phyloP scores from a whole-genome alignment of 805 yeast genomes.

The Starmerella asiatica region DNA sequence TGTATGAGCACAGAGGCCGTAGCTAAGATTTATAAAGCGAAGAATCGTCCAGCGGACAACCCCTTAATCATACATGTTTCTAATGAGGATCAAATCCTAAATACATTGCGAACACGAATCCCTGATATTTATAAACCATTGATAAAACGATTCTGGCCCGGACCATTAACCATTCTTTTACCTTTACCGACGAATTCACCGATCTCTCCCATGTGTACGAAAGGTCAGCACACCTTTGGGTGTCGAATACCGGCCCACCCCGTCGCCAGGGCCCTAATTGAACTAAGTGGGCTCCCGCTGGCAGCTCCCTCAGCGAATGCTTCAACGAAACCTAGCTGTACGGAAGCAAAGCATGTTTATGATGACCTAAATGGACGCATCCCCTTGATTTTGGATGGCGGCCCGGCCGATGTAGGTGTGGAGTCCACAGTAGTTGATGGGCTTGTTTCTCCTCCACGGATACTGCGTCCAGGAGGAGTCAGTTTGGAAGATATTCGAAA shows the following conservation, averaged over 20 bases:
- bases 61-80: slow-evolving; percentile 87
- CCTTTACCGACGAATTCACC: slow-evolving; percentile 35
- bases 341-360: slow-evolving; percentile 71
- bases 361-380: slow-evolving; percentile 68
- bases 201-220: slow-evolving; percentile 67
- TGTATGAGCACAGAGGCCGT: slow-evolving; percentile 65
- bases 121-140: slow-evolving; percentile 58
- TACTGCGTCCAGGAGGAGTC: slow-evolving; percentile 89
- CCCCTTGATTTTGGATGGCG: slow-evolving; percentile 83
- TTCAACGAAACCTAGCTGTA: slow-evolving; percentile 89
- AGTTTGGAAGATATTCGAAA: slow-evolving; percentile 58
- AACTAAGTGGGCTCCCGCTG: slow-evolving; percentile 69
- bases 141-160: slow-evolving; percentile 78
- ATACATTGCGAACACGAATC: slow-evolving; percentile 43
- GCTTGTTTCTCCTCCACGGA: slow-evolving; percentile 65
- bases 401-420: slow-evolving; percentile 73
- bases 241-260: slow-evolving; percentile 80
- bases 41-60: slow-evolving; percentile 89
- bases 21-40: slow-evolving; percentile 64
- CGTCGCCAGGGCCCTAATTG: slow-evolving; percentile 80
- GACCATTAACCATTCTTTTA: slow-evolving; percentile 77
- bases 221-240: slow-evolving; percentile 80
- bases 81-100: slow-evolving; percentile 54
- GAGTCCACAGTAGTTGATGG: slow-evolving; percentile 95
- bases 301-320: slow-evolving; percentile 99